These are phyloP conservation scores for Salix purpurea DNA, from an alignment of 345 rosid species.

Conservation along the genomic window DNA sequence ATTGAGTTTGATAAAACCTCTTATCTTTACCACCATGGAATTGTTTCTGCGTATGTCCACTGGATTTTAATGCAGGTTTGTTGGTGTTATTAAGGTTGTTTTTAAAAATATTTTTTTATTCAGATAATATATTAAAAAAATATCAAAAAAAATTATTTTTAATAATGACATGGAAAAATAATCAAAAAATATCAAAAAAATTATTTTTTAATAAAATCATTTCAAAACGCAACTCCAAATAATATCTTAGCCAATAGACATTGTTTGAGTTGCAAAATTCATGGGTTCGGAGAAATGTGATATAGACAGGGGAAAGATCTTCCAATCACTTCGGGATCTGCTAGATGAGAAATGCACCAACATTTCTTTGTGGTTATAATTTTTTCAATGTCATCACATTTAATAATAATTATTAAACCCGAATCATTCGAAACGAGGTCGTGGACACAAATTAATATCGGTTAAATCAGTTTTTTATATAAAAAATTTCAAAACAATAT, in stretches of 20 bases:
- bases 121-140: too few relatives aligned
- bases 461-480: too few relatives aligned
- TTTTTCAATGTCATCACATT: neutral
- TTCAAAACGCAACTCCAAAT: rapidly evolving
- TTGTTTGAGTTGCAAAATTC: neutral
- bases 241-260: neutral
- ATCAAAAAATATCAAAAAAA: too few relatives aligned
- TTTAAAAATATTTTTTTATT: too few relatives aligned
- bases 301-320: neutral
- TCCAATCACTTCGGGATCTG: conserved; percentile 3
- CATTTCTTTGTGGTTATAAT: neutral
- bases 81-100: too few relatives aligned
- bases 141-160: too few relatives aligned
- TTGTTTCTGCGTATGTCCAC: conserved; percentile 10
- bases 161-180: too few relatives aligned
- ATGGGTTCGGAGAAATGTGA: neutral
- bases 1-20: neutral
- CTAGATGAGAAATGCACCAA: conserved; percentile 22
- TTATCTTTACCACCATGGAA: neutral
- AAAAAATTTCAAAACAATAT: too few relatives aligned
- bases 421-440: too few relatives aligned
- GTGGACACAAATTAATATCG: too few relatives aligned
- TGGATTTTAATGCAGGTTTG: neutral
- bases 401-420: too few relatives aligned
- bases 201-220: too few relatives aligned